Evolutionary conservation across 768 basidiomycete genomes (phyloP), one percentile per base, ranked within the genome.

Genomic region (Hirschioporus abietinus): DNA sequence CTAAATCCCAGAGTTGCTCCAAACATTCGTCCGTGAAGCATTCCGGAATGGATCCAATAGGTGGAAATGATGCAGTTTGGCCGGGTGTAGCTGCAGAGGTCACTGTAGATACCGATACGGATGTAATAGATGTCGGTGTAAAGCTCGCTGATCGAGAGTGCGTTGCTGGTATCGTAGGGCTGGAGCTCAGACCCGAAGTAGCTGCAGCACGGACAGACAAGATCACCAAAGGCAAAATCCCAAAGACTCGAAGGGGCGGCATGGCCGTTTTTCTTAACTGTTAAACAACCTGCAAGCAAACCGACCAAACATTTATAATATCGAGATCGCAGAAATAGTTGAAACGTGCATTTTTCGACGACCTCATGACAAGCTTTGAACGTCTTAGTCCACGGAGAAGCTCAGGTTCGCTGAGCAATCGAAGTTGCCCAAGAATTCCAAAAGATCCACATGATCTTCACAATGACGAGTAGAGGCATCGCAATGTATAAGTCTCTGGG

Each of bases 1-100:
- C 81, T 7, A 83, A 71, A 68, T 78, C 75, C 82, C 82, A 83
- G 1, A 83, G 74, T 20, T 71, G 67, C 63, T 78, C 74, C 35
- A 81, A 73, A 4, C 79, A 81, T 25, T 72, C 68, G 7, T 76
- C 72, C 20, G 81, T 79, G 66, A 77, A 83, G 68, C 81, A 79
- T 60, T 74, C 73, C 2, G 78, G 75, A 60, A 82, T 69, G 10
- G 79, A 80, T 0, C 81, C 81, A 1, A 79, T 74, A 12, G 79
- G 75, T 63, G 81, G 82, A 42, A 81, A 80, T 5, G 68, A 74
- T 1, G 70, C 71, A 0, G 69, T 68, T 25, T 25, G 64, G 20
- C 63, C 57, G 63, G 64, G 42, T 17, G 60, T 1, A 7, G 18
- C 65, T 25, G 67, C n/a, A 20, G 67, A 58, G 35, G 64, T 35